Evolutionary conservation across 2,329 filamentous ascomycete species (phyloP).

Genomic region (Cryphonectria radicalis): DNA sequence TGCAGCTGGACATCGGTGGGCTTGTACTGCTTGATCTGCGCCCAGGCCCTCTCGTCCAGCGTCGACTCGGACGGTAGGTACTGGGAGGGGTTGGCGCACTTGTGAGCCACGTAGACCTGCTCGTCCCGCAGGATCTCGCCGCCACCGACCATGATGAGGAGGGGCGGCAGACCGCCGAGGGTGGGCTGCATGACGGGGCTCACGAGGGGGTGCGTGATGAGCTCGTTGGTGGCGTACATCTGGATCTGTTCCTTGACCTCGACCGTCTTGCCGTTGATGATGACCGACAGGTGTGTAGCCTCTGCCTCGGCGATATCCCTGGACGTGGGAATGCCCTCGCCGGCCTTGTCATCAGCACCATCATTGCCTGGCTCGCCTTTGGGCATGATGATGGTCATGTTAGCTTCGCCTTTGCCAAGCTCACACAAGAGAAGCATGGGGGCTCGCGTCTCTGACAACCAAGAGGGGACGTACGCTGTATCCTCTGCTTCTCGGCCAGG

Average conservation of each 20-base stretch:
- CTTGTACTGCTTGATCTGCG: constrained; percentile 67
- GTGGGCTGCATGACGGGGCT: constrained; percentile 88
- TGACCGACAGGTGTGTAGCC: constrained; percentile 58
- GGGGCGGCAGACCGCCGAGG: constrained; percentile 84
- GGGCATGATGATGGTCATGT: neutral
- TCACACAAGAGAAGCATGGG: neutral
- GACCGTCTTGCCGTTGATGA: constrained; percentile 71
- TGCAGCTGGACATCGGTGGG: constrained; percentile 93
- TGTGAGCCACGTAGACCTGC: constrained; percentile 93
- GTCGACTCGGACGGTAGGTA: constrained; percentile 72
- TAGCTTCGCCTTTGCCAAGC: neutral
- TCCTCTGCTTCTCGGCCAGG: constrained; percentile 43
- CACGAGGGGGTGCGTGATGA: constrained; percentile 85
- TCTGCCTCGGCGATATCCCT: constrained; percentile 33
- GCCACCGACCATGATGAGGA: constrained; percentile 85
- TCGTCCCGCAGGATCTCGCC: constrained; percentile 91
- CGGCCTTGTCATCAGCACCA: constrained; percentile 31
- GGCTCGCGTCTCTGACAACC: neutral
- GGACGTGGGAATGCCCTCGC: constrained; percentile 18
- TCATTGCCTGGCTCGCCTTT: constrained; percentile 23
- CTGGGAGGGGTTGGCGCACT: constrained; percentile 79
- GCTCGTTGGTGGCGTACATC: constrained; percentile 79
- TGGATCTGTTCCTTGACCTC: constrained; percentile 92
- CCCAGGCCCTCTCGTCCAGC: constrained; percentile 65
- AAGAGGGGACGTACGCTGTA: constrained; percentile 27